Evolutionary conservation across 768 basidiomycete species (phyloP).

Genomic region (Flagelloscypha sp.): DNA sequence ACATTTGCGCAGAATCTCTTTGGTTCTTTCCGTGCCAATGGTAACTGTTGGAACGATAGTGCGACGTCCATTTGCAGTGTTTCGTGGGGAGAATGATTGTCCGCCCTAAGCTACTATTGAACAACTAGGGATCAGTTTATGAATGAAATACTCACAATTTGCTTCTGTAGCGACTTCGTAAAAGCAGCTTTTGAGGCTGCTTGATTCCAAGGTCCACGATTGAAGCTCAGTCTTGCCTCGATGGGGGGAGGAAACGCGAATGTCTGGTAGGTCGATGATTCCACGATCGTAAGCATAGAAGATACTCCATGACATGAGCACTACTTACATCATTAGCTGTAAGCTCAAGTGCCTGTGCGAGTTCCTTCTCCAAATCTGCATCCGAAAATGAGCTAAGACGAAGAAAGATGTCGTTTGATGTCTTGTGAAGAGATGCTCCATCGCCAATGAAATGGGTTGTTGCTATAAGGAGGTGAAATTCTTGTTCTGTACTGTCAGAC

Average conservation of each 20-base stretch:
- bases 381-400: constrained; percentile 54
- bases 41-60: constrained; percentile 68
- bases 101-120: constrained; percentile 44
- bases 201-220: no score
- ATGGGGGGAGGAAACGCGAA: no score
- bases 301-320: no score
- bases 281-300: neutral
- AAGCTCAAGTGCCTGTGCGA: neutral
- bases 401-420: constrained; percentile 72
- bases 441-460: constrained; percentile 81
- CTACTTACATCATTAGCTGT: no score
- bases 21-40: constrained; percentile 48
- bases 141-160: constrained; percentile 35
- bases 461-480: constrained; percentile 53
- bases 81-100: constrained; percentile 60
- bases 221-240: no score
- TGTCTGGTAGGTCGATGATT: neutral
- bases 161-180: constrained; percentile 40
- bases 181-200: constrained; percentile 51
- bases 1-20: constrained; percentile 57
- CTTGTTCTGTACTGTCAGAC: constrained; percentile 11
- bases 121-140: constrained; percentile 1
- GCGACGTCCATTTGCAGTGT: constrained; percentile 32
- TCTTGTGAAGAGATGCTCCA: constrained; percentile 79
- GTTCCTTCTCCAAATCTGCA: no score